Percentiles rank a stretch among this genome's conserved stretches.
Evolutionary conservation across 495 filamentous ascomycete species (phyloP).

Genomic region (Chaetomidium leptoderma): DNA sequence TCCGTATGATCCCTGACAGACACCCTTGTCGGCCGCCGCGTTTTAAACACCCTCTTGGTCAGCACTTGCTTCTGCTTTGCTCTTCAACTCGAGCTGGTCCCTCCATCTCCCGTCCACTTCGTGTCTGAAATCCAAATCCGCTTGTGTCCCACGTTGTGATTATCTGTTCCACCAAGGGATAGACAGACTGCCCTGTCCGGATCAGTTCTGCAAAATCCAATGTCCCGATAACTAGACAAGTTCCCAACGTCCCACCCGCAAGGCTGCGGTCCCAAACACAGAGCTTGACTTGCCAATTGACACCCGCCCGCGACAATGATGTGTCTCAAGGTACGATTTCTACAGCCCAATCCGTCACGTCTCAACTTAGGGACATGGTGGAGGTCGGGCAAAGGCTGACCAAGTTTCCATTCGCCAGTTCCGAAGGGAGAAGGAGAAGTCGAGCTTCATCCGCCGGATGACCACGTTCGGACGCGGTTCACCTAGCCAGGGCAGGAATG

Average conservation of each 20-base stretch:
- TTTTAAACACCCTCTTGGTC: not conserved
- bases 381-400: not conserved
- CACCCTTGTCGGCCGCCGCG: not conserved
- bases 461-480: constrained; percentile 28
- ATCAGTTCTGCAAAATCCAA: not conserved
- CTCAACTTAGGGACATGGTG: not conserved
- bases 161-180: not conserved
- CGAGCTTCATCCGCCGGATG: constrained; percentile 31
- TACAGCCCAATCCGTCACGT: not conserved
- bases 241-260: not conserved
- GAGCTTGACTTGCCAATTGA: constrained; percentile 16
- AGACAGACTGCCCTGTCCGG: not conserved
- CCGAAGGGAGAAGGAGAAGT: constrained; percentile 22
- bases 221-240: constrained; percentile 8
- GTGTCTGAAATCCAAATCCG: not conserved
- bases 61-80: not conserved
- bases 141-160: not conserved
- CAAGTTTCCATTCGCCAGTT: constrained; percentile 8
- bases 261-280: constrained; percentile 10
- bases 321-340: constrained; percentile 22
- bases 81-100: not conserved
- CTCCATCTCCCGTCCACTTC: not conserved
- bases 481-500: constrained; percentile 20
- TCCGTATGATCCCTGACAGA: no score
- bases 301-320: constrained; percentile 12